Percentiles rank a stretch among this genome's conserved stretches.
Conservation (phyloP, 2,329 filamentous ascomycete species). For the Aspergillus novofumigatus region DNA sequence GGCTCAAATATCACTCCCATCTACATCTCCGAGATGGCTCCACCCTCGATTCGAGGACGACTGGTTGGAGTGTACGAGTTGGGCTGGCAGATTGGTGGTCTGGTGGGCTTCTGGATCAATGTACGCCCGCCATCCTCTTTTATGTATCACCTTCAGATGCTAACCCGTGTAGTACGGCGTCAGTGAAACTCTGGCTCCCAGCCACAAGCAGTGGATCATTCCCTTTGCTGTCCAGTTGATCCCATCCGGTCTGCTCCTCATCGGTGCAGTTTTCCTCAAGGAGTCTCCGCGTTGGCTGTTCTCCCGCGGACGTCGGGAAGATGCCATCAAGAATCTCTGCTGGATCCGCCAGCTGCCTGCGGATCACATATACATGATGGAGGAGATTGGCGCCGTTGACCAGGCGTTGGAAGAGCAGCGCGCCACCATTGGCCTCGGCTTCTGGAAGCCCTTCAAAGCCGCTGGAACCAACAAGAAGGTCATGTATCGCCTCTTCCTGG, state of each 20-base stretch:
- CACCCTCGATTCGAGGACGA: slow-evolving; percentile 55
- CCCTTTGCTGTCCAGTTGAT: slow-evolving; percentile 41
- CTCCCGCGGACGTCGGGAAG: slow-evolving; percentile 62
- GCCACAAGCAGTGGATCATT: slow-evolving; percentile 39
- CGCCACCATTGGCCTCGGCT: slow-evolving; percentile 61
- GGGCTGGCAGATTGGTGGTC: slow-evolving; percentile 51
- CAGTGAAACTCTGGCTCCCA: slow-evolving; percentile 28
- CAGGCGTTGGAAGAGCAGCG: slow-evolving; percentile 63
- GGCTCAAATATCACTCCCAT: slow-evolving; percentile 57
- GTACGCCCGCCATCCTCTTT: slow-evolving; percentile 13
- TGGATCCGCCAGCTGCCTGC: slow-evolving; percentile 41
- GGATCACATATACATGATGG: slow-evolving; percentile 60
- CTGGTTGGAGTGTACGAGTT: slow-evolving; percentile 57
- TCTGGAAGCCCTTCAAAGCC: slow-evolving; percentile 67
- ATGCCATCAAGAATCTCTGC: slow-evolving; percentile 54
- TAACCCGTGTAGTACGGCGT: slow-evolving; percentile 50
- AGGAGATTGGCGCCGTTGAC: slow-evolving; percentile 69
- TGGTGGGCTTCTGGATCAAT: slow-evolving; percentile 51
- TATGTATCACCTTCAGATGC: background rate
- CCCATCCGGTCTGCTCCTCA: slow-evolving; percentile 42
- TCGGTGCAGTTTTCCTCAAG: slow-evolving; percentile 58
- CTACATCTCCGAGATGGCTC: slow-evolving; percentile 56
- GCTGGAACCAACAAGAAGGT: slow-evolving; percentile 54
- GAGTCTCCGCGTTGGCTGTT: slow-evolving; percentile 69
- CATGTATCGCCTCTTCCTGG: slow-evolving; percentile 69